Percentiles rank a stretch among this genome's conserved stretches.
These are phyloP conservation scores for Turnera subulata DNA, from an alignment of 345 rosid species.

Conservation along the genomic window DNA sequence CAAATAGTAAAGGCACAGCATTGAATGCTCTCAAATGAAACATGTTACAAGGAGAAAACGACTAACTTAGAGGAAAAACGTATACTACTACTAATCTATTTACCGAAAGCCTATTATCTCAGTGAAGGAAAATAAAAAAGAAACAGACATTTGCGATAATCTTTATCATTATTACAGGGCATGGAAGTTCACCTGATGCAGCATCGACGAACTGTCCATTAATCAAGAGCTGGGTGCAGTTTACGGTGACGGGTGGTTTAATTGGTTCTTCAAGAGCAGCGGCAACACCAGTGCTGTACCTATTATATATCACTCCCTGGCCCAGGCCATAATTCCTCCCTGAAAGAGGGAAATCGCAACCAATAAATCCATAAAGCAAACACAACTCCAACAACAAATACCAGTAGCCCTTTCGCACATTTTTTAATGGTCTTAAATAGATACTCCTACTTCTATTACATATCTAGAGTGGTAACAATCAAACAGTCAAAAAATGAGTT, in stretches of 20 bases:
- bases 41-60: no score
- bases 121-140: no score
- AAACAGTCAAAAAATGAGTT: no score
- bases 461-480: no score
- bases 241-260: slow-evolving; percentile 55
- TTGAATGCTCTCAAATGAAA: no score
- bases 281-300: slow-evolving; percentile 60
- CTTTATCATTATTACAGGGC: not conserved
- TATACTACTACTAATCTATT: no score
- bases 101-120: no score
- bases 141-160: not conserved
- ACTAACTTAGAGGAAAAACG: no score
- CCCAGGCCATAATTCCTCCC: slow-evolving; percentile 35
- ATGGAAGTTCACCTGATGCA: slow-evolving; percentile 57
- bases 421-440: no score
- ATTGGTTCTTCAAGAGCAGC: slow-evolving; percentile 54
- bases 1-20: no score
- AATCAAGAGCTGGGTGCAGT: slow-evolving; percentile 62
- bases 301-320: slow-evolving; percentile 36
- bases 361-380: not conserved
- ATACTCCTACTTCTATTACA: no score
- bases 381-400: not conserved
- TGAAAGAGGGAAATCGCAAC: slow-evolving; percentile 21
- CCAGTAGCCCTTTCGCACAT: no score
- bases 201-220: slow-evolving; percentile 76